Evolutionary conservation across 495 filamentous ascomycete genomes (phyloP), one percentile per base, ranked within the genome.

Genomic region (Amphirosellinia nigrospora): DNA sequence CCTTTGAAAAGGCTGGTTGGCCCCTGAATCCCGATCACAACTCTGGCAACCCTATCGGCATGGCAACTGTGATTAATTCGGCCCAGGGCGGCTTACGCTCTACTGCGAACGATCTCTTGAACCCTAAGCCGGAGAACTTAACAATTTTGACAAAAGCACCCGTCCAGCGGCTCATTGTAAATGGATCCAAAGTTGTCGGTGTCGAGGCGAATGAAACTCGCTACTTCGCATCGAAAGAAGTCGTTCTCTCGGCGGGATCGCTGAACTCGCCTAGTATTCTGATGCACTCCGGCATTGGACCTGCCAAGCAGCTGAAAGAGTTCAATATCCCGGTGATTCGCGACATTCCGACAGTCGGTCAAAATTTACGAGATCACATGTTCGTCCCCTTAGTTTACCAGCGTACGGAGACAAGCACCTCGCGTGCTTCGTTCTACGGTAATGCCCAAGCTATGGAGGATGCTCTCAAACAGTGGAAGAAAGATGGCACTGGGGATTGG

Each of bases 231-330:
- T 76, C 78, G 3, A 85, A 87, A 58, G 89, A 92, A 53, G 82
- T 91, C 28, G 84, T 92, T 56, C 75, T 92, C 10, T 83, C 82
- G 0, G 83, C 83, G 19, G 89, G 90, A 10, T 78, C 88, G 1
- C 79, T 90, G 28, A 84, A 91, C 74, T 80, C 79, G 15, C 89
- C 90, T 3, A 84, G 87, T 50, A 83, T 91, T 61, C 81, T 91
- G 0, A 87, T 90, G 85, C 86, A 89, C 66, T 89, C 87, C 0
- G 90, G 89, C 13, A 87, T 92, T 65, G 89, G 89, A 0, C 87
- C 89, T 0, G 73, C 75, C 13, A 71, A 77, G 0, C 82, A 89
- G 34, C 84, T 92, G 0, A 43, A 78, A n/a, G 70, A 83, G 39
- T 85, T 82, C 76, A 68, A 77, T n/a, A 88, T 92, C 69, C 82